Evolutionary conservation across 441 rosid genomes (phyloP).

Genomic region (Erodium chrysanthum): DNA sequence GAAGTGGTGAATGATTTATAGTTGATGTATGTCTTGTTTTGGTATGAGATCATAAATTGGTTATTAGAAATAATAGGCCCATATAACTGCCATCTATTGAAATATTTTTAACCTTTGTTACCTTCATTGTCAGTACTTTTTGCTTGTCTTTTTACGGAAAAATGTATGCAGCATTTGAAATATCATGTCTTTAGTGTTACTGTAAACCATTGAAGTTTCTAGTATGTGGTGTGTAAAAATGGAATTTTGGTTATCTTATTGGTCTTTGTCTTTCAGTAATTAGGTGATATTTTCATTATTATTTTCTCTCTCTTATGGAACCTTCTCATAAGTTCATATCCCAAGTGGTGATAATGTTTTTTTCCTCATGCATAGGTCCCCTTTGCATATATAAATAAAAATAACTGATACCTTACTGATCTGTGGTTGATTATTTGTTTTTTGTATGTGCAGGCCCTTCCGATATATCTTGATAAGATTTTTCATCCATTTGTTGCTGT

Average conservation of each 20-base stretch:
- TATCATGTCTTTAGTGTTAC: neutral
- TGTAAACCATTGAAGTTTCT: neutral
- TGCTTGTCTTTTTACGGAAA: neutral
- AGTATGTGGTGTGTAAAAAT: neutral
- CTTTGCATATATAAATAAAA: neutral
- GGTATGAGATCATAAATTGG: too few relatives aligned
- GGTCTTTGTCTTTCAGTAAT: neutral
- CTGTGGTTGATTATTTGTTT: slow-evolving; percentile 7
- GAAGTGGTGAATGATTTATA: too few relatives aligned
- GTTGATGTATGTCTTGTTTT: too few relatives aligned
- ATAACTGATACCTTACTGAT: neutral
- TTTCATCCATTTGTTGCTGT: slow-evolving; percentile 64
- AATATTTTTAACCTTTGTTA: neutral
- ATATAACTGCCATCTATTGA: neutral
- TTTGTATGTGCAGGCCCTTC: slow-evolving; percentile 45
- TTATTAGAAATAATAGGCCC: too few relatives aligned
- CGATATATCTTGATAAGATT: slow-evolving; percentile 52
- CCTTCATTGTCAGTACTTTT: neutral
- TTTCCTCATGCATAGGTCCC: neutral
- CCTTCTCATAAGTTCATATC: too few relatives aligned
- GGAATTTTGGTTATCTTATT: neutral
- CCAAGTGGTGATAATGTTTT: neutral
- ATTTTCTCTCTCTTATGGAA: neutral
- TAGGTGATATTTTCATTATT: slow-evolving; percentile 28
- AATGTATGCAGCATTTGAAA: neutral